Conservation (phyloP, 1,284 basidiomycete genomes). For the Golubevia sp. region DNA sequence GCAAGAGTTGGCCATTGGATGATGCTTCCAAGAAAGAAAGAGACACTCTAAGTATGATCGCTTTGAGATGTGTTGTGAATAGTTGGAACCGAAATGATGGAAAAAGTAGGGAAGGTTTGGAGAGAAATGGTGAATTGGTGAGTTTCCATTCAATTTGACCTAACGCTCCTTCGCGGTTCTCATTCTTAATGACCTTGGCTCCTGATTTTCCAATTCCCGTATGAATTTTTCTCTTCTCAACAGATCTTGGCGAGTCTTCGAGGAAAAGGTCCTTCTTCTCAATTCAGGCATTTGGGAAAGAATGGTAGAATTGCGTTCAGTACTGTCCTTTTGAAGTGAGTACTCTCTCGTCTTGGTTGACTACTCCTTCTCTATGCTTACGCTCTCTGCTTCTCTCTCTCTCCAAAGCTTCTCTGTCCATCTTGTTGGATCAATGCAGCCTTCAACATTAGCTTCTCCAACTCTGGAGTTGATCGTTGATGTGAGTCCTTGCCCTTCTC, state of each 20-base stretch:
- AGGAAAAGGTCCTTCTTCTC: constrained; percentile 14
- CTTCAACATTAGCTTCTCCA: constrained; percentile 14
- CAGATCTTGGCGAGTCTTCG: not conserved
- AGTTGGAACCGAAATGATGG: constrained; percentile 20
- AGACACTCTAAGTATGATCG: constrained; percentile 52
- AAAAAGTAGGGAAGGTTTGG: constrained; percentile 8
- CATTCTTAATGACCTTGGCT: not conserved
- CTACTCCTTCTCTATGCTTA: not conserved
- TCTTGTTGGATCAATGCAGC: not conserved
- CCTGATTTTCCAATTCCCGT: not conserved
- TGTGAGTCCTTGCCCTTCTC: constrained; percentile 13
- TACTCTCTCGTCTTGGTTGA: not conserved
- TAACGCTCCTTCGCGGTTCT: too few species aligned
- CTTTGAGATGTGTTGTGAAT: constrained; percentile 46
- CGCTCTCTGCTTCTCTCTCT: constrained; percentile 7
- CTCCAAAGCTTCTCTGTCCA: not conserved
- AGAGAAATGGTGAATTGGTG: too few species aligned
- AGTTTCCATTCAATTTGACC: not conserved
- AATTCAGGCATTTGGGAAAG: constrained; percentile 67
- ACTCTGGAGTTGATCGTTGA: constrained; percentile 34
- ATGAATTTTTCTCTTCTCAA: not conserved
- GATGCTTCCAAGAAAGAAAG: constrained; percentile 15
- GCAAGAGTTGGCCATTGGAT: constrained; percentile 22
- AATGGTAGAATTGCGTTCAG: constrained; percentile 74
- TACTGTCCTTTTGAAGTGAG: constrained; percentile 79